Evolutionary conservation across 2,329 filamentous ascomycete species (phyloP).

Genomic region (Colletotrichum somersetense): DNA sequence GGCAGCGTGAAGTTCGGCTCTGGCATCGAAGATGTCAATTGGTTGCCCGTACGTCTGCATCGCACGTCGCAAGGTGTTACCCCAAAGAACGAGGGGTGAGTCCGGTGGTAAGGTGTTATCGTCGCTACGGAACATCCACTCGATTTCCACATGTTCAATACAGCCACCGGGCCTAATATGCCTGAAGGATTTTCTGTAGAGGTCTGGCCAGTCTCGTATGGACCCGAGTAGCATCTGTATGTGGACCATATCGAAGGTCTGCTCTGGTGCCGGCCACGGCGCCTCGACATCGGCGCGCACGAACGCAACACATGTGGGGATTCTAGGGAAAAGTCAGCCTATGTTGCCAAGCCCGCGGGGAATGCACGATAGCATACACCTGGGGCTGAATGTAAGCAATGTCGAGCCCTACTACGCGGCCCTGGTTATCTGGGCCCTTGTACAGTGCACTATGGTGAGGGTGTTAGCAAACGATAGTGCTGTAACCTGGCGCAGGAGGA

Average conservation of each 20-base stretch:
- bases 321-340: conserved; percentile 61
- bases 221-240: conserved; percentile 83
- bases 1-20: conserved; percentile 71
- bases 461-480: conserved; percentile 54
- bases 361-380: conserved; percentile 53
- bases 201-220: conserved; percentile 78
- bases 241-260: conserved; percentile 85
- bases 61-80: conserved; percentile 73
- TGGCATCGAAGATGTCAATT: conserved; percentile 66
- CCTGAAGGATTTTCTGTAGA: conserved; percentile 72
- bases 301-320: conserved; percentile 77
- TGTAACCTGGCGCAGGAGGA: not conserved
- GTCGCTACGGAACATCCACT: conserved; percentile 81
- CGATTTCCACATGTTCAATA: conserved; percentile 91
- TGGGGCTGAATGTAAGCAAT: conserved; percentile 57
- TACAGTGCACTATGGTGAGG: conserved; percentile 24
- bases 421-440: conserved; percentile 38
- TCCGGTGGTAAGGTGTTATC: conserved; percentile 70
- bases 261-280: conserved; percentile 67
- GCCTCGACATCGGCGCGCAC: conserved; percentile 82
- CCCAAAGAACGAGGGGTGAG: conserved; percentile 77
- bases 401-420: conserved; percentile 55
- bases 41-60: conserved; percentile 75
- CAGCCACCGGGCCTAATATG: conserved; percentile 84
- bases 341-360: conserved; percentile 16